Evolutionary conservation across 768 basidiomycete species (phyloP).

Genomic region (Erythrobasidium yunnanense): DNA sequence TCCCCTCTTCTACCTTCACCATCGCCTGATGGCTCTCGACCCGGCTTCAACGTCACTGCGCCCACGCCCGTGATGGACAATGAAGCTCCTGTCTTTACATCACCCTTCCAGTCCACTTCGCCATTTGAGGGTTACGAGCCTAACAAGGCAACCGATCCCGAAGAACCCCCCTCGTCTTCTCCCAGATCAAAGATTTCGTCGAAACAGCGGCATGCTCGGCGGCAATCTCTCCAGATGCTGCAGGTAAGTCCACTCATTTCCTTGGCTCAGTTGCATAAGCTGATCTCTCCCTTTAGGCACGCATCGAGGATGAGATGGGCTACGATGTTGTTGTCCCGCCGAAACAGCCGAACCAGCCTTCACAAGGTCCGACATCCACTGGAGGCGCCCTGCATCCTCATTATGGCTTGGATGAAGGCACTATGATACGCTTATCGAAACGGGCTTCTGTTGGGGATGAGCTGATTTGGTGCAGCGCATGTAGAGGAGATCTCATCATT

Average conservation of each 20-base stretch:
- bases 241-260: slow-evolving; percentile 2
- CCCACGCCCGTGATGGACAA: not conserved
- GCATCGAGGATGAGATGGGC: slow-evolving; percentile 31
- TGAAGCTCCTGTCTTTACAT: not conserved
- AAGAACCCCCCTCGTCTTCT: not conserved
- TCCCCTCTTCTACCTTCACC: not conserved
- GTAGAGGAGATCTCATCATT: slow-evolving; percentile 20
- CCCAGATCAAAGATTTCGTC: slow-evolving; percentile 20
- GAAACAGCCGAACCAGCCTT: not conserved
- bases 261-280: not conserved
- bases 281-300: slow-evolving; percentile 6
- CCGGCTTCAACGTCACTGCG: slow-evolving; percentile 3
- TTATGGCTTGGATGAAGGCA: slow-evolving; percentile 19
- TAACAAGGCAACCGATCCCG: not conserved
- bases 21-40: not conserved
- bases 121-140: slow-evolving; percentile 17
- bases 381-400: not conserved
- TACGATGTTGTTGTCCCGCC: not conserved
- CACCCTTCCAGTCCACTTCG: slow-evolving; percentile 2
- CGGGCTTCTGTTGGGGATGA: slow-evolving; percentile 25
- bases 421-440: not conserved
- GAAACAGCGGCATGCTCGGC: slow-evolving; percentile 24
- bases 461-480: slow-evolving; percentile 20
- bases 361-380: not conserved
- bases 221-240: slow-evolving; percentile 13